Evolutionary conservation across 2,329 filamentous ascomycete genomes (phyloP), one percentile per base, ranked within the genome.

Genomic region (Paecilomyces fulvus): DNA sequence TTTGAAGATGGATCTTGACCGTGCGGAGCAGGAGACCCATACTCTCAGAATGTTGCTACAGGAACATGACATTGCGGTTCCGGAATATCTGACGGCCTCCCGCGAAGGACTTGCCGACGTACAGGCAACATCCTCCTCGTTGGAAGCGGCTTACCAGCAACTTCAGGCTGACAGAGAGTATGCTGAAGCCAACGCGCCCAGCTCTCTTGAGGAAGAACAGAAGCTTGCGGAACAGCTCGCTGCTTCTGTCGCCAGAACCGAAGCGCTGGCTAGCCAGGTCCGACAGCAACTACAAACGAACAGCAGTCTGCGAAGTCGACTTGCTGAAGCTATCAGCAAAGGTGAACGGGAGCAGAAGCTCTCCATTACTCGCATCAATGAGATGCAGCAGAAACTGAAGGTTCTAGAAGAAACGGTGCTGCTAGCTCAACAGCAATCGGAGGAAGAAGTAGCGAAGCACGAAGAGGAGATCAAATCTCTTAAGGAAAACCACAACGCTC

Each of bases 1-100:
- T 55, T 77, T 97, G 56, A 95, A 96, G 76, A 96, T 96, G 88
- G 92, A 97, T 68, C 83, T 99, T 48, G 94, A 97, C 72, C 89
- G 92, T 60, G 92, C 94, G 25, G 90, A 96, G 72, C 89, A 94
- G 70, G 94, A 99, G 75, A 95, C 95, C 30, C 79, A 83, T 46
- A 89, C 89, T n/a, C 80, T 99, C 46, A 85, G 90, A 49, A 82
- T 79, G 30, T 78, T 97, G 25, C 80, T 97, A 20, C 79, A 86
- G 59, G 90, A 95, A 70, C 88, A 92, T 63, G 91, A 96, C 66
- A 90, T 92, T 55, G 78, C 86, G 46, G 84, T 89, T 23, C 85
- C 87, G 0, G 84, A 84, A 50, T 80, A 81, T 14, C 73, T 81
- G 56, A 78, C 76, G 53, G 79, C 78, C 56, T 65, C 67, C 62